Percentiles rank a stretch among this genome's conserved stretches.
These are phyloP conservation scores for Erysimum cheiranthoides DNA, from an alignment of 345 rosid species.

Conservation along the genomic window DNA sequence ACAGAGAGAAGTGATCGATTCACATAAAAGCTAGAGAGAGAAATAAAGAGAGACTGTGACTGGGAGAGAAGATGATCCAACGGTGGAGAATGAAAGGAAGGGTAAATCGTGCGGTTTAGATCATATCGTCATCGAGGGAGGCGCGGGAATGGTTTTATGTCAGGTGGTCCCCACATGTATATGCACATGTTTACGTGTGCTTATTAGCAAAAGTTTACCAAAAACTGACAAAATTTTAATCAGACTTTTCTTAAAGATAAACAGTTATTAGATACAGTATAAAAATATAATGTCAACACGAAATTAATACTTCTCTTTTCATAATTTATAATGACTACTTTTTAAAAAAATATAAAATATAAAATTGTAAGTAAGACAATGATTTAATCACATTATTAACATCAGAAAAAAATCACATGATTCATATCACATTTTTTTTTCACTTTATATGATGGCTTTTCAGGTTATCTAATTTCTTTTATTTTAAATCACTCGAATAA, in stretches of 20 bases:
- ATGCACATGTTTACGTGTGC: conserved; percentile 45
- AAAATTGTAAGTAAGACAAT: not conserved
- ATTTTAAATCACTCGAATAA: too few relatives aligned
- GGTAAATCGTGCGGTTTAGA: conserved; percentile 30
- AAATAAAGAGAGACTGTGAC: conserved; percentile 16
- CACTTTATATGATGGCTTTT: not conserved
- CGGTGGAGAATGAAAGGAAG: conserved; percentile 46
- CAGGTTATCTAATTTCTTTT: too few relatives aligned
- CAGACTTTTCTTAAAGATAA: not conserved
- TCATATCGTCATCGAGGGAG: conserved; percentile 25
- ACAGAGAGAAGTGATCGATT: conserved; percentile 27
- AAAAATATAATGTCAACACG: not conserved
- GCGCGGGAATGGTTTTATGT: conserved; percentile 47
- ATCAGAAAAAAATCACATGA: conserved; percentile 21
- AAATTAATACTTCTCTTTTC: not conserved
- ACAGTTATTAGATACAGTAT: not conserved
- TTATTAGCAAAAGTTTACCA: conserved; percentile 10
- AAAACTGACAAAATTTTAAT: conserved; percentile 7
- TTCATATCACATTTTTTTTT: not conserved
- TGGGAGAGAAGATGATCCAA: conserved; percentile 46
- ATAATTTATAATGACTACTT: not conserved
- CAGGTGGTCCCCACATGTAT: conserved; percentile 46
- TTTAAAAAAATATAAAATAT: too few relatives aligned
- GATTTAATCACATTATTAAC: conserved; percentile 2
- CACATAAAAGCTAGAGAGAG: conserved; percentile 35